Evolutionary conservation across 768 basidiomycete genomes (phyloP).

Genomic region (Ramaria sp.): DNA sequence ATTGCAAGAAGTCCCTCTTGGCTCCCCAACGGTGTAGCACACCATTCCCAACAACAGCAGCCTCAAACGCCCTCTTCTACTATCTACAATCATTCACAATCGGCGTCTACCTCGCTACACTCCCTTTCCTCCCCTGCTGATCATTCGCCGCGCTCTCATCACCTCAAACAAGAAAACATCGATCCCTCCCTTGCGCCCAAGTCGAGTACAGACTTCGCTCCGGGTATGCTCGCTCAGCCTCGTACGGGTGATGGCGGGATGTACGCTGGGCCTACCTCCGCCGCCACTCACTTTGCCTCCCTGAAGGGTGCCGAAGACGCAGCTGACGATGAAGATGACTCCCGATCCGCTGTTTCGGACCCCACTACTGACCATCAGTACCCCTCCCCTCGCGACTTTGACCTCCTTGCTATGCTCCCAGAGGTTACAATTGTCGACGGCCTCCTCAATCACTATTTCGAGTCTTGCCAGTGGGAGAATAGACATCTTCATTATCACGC

Average conservation of each 20-base stretch:
- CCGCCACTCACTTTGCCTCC: constrained; percentile 54
- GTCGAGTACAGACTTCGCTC: constrained; percentile 19
- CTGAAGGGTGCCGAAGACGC: constrained; percentile 8
- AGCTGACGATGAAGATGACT: constrained; percentile 4
- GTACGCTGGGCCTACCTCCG: constrained; percentile 73
- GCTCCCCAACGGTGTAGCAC: neutral
- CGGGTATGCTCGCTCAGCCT: constrained; percentile 58
- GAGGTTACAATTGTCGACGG: constrained; percentile 57
- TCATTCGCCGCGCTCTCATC: constrained; percentile 2
- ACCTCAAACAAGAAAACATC: constrained; percentile 1
- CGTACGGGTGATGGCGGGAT: constrained; percentile 44
- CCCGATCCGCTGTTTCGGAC: neutral
- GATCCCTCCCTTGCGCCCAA: neutral
- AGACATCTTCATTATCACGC: constrained; percentile 58
- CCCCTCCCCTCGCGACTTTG: constrained; percentile 42
- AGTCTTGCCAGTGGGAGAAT: constrained; percentile 84
- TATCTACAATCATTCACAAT: neutral
- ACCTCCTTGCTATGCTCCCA: constrained; percentile 58
- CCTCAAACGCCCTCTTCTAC: neutral
- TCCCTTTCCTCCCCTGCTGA: neutral
- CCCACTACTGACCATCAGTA: neutral
- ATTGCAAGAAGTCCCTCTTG: constrained; percentile 5
- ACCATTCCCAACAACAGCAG: neutral
- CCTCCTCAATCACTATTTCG: constrained; percentile 68
- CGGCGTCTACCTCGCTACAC: neutral